A percentile compares a stretch with the other conserved stretches of the same genome.
phyloP scores from a whole-genome alignment of 2,329 filamentous ascomycete species.

The Calonectria hongkongensis region DNA sequence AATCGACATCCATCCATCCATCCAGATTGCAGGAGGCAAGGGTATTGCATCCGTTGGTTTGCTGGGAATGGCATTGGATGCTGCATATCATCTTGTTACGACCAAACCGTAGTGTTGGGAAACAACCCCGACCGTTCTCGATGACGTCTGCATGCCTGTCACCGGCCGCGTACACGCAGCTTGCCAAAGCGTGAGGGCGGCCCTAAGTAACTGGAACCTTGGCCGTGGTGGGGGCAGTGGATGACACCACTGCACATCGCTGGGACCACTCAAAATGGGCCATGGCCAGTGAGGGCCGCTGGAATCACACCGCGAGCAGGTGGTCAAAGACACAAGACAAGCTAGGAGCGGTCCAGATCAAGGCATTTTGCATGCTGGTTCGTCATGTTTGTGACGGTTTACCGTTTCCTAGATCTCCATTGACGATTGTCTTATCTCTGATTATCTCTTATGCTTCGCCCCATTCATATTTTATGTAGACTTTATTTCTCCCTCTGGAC shows the following conservation, averaged over 20 bases:
- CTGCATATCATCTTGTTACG: slow-evolving; percentile 31
- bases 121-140: slow-evolving; percentile 47
- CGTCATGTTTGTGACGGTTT: slow-evolving; percentile 28
- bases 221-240: slow-evolving; percentile 33
- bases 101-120: slow-evolving; percentile 30
- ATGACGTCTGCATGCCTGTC: slow-evolving; percentile 51
- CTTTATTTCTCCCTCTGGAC: slow-evolving; percentile 29
- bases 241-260: slow-evolving; percentile 39
- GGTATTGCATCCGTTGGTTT: slow-evolving; percentile 10
- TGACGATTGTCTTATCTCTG: neutral
- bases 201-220: slow-evolving; percentile 23
- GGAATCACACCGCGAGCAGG: slow-evolving; percentile 28
- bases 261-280: slow-evolving; percentile 21
- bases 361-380: slow-evolving; percentile 35
- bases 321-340: slow-evolving; percentile 27
- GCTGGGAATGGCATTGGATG: slow-evolving; percentile 39
- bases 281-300: slow-evolving; percentile 27
- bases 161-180: slow-evolving; percentile 16
- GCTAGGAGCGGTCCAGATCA: slow-evolving; percentile 29
- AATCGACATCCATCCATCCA: slow-evolving; percentile 4
- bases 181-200: neutral
- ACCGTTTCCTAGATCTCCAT: slow-evolving; percentile 7
- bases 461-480: slow-evolving; percentile 1
- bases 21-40: slow-evolving; percentile 1
- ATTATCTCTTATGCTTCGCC: neutral